Conservation (phyloP, 805 yeast species). For the Schizosaccharomyces japonicus region DNA sequence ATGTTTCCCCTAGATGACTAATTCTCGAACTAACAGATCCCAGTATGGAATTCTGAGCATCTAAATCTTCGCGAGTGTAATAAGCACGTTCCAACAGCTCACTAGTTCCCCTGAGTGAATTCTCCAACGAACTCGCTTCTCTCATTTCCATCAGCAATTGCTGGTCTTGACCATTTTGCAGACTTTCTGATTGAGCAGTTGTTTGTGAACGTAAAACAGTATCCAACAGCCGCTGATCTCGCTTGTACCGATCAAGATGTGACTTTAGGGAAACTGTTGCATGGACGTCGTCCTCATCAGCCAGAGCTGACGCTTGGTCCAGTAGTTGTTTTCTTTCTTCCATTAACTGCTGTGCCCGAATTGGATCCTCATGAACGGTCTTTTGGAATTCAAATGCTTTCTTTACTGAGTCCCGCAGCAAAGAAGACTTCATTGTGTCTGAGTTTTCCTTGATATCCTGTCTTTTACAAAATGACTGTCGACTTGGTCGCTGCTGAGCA, state of each 20-base stretch:
- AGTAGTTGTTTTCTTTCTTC: not conserved
- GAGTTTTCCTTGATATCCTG: no score
- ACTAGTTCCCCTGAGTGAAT: not conserved
- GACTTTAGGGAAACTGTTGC: not conserved
- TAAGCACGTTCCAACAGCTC: not conserved
- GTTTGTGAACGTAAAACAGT: not conserved
- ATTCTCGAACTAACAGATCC: not conserved
- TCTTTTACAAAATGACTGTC: no score
- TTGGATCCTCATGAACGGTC: not conserved
- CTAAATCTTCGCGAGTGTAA: not conserved
- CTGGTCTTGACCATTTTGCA: not conserved
- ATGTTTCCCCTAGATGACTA: not conserved
- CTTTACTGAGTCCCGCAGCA: not conserved
- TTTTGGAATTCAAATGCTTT: conserved; percentile 1
- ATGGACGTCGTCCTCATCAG: not conserved
- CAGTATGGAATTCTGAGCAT: not conserved
- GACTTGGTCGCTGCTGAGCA: no score
- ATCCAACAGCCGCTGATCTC: not conserved
- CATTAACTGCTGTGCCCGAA: not conserved
- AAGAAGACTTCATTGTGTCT: not conserved
- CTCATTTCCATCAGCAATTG: not conserved
- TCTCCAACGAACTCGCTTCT: conserved; percentile 1
- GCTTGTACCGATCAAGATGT: not conserved
- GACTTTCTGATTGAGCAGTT: not conserved
- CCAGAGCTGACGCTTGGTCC: not conserved